These are phyloP conservation scores for Hypoxylon sp. DNA, from an alignment of 2,329 filamentous ascomycete species.

Conservation along the genomic window DNA sequence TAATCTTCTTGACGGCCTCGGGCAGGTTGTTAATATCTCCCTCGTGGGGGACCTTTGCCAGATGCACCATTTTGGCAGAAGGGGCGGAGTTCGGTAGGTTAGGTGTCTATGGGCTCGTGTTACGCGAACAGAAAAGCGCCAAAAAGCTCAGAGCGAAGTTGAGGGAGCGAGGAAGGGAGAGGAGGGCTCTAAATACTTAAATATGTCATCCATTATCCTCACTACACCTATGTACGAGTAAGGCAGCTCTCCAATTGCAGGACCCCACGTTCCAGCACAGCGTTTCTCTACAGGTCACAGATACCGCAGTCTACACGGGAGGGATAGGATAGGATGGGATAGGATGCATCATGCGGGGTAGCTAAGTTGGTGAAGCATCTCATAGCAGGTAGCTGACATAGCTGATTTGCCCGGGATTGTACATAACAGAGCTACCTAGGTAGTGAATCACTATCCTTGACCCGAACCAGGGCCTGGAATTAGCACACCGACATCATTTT, in stretches of 20 bases:
- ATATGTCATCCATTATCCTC: constrained; percentile 13
- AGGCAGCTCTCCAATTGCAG: constrained; percentile 36
- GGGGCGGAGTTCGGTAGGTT: not conserved
- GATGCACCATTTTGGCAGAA: constrained; percentile 63
- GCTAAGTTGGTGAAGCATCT: constrained; percentile 28
- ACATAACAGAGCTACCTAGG: constrained; percentile 15
- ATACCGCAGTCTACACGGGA: constrained; percentile 9
- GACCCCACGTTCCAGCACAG: constrained; percentile 39
- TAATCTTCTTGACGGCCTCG: constrained; percentile 57
- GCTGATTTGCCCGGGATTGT: constrained; percentile 14
- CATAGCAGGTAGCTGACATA: constrained; percentile 18
- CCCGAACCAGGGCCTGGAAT: constrained; percentile 18
- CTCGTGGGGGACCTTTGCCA: constrained; percentile 58
- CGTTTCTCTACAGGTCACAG: constrained; percentile 34
- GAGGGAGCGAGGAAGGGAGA: constrained; percentile 7
- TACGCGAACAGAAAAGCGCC: constrained; percentile 6
- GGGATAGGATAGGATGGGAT: constrained; percentile 1
- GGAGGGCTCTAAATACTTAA: constrained; percentile 16
- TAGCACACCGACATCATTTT: constrained; percentile 22
- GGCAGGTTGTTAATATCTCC: constrained; percentile 49
- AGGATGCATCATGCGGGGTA: constrained; percentile 41
- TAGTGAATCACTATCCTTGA: constrained; percentile 22
- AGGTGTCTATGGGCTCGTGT: constrained; percentile 1
- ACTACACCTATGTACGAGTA: constrained; percentile 2
- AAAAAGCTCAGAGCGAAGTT: constrained; percentile 10